Conservation (phyloP, 2,329 filamentous ascomycete species). For the Stachybotrys elegans region DNA sequence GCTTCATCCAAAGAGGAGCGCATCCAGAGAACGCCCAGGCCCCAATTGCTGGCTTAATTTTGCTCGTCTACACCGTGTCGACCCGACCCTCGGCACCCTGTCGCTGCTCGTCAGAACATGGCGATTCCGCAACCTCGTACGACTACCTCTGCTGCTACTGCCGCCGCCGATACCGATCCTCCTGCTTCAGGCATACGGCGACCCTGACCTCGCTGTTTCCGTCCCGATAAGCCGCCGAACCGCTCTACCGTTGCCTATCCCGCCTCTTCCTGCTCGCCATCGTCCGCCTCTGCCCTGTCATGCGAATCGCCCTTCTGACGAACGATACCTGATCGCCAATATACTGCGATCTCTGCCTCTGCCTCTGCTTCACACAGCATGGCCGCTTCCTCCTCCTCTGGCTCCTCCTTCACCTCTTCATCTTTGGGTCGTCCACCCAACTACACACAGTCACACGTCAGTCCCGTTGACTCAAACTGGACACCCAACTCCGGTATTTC, state of each 20-base stretch:
- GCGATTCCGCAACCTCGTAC: background rate
- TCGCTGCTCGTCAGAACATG: background rate
- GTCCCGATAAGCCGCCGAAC: too few species aligned
- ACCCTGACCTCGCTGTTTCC: too few species aligned
- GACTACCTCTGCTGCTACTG: background rate
- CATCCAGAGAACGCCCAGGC: too few species aligned
- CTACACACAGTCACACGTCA: constrained; percentile 35
- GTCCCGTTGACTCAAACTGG: constrained; percentile 39
- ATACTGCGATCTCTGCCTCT: constrained; percentile 13
- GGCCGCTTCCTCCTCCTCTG: constrained; percentile 38
- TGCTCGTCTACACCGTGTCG: too few species aligned
- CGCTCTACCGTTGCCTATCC: background rate
- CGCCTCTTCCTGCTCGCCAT: background rate
- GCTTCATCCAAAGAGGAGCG: too few species aligned
- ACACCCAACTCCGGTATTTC: constrained; percentile 39
- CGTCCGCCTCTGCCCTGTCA: constrained; percentile 17
- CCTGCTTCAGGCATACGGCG: too few species aligned
- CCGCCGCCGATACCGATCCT: background rate
- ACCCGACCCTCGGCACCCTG: too few species aligned
- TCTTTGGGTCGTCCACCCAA: constrained; percentile 36
- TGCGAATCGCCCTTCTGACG: constrained; percentile 24
- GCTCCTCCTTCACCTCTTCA: constrained; percentile 44
- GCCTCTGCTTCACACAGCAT: constrained; percentile 23
- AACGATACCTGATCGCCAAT: constrained; percentile 20
- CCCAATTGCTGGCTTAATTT: too few species aligned